These are phyloP conservation scores for Candida cerambycidarum DNA, from an alignment of 805 yeast genomes.

Conservation along the genomic window DNA sequence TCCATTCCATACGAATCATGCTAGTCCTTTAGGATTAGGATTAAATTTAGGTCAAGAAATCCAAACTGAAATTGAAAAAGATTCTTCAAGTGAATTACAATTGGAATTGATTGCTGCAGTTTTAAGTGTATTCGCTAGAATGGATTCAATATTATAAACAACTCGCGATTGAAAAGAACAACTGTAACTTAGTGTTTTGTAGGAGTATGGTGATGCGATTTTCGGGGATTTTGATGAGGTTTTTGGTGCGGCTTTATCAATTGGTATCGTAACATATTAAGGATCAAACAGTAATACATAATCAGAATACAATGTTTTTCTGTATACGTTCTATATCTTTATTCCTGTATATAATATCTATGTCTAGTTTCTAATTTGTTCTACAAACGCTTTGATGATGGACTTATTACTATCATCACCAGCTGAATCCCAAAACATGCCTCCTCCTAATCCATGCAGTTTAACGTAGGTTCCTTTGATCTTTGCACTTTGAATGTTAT, in stretches of 20 bases:
- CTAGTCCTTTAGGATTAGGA: constrained; percentile 68
- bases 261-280: too few species aligned
- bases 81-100: constrained; percentile 57
- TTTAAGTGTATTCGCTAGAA: constrained; percentile 80
- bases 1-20: constrained; percentile 65
- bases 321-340: too few species aligned
- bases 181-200: too few species aligned
- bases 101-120: constrained; percentile 93
- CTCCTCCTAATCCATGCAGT: constrained; percentile 64
- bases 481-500: constrained; percentile 52
- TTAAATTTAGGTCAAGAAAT: constrained; percentile 64
- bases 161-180: too few species aligned
- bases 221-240: too few species aligned
- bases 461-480: constrained; percentile 61
- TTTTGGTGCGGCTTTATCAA: too few species aligned
- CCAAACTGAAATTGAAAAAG: constrained; percentile 49
- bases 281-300: too few species aligned
- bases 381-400: constrained; percentile 1
- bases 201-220: too few species aligned
- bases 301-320: too few species aligned
- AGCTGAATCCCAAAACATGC: constrained; percentile 93
- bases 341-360: too few species aligned
- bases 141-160: constrained; percentile 77
- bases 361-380: background rate
- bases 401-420: constrained; percentile 51